Base-by-base conservation (phyloP, 164 flowering plant species). In the Stephania yunnanensis region DNA sequence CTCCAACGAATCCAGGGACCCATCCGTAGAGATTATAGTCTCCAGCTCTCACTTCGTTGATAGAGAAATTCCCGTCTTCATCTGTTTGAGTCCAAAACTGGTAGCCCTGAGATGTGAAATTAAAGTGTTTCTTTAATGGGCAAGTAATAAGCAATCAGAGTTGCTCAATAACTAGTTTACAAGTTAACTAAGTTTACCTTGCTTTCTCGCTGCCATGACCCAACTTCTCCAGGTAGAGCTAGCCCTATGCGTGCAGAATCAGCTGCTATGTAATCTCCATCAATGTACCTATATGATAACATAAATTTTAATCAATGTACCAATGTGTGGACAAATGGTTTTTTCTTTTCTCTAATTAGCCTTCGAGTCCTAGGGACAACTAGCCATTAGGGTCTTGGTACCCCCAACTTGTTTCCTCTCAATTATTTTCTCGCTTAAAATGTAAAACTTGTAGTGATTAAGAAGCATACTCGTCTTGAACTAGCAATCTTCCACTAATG, bases 161-260 rank as follows among this genome's bases (percentile, higher is more conserved):
- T 61, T 61, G 6, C 2, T 5, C 8, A 10, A 25, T 10, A 61
- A 61, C 66, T 6, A n/a, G 64, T 58, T n/a, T 15, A 36, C 25
- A 25, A 25, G 25, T 25, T 25, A 25, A 5, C 4, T 5, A 31
- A 58, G n/a, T 12, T 17, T 1, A 78, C 99, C 97, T 95, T 93
- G 88, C 82, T 75, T 83, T 93, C 94, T 78, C 84, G 88, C 84
- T 95, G 99, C 96, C 96, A 95, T 46, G 97, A 92, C 71, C 97
- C 98, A 10, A 70, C 86, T 4, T 84, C 86, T 61, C 96, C 98
- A 1, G 91, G 97, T 9, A 85, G 82, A 71, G 99, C 98, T 74
- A 95, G 75, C 2, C 99, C 99, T 1, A 95, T 87, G 76, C 84
- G 90, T 20, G 96, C 97, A 45, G 81, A 86, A 19, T 72, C 64